Evolutionary conservation across 1,139 yeast genomes (phyloP), one percentile per base, ranked within the genome.

Genomic region (Pichia sp.): DNA sequence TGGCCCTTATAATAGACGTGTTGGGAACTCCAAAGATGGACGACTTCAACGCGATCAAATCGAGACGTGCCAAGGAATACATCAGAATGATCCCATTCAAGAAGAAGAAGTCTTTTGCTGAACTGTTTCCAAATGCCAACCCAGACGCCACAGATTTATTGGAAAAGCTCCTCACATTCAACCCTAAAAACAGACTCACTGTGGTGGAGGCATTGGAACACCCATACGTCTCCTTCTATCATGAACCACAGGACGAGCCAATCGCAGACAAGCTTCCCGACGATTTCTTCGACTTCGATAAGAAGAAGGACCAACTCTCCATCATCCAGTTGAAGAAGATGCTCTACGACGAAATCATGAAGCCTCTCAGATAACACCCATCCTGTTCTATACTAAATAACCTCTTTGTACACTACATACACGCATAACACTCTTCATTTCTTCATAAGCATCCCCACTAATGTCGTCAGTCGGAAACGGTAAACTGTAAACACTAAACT

Each of bases 201-300:
- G 90, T 83, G 2, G 76, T 68, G 32, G 81, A 82, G 51, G 91
- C 91, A 0, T 67, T 85, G 50, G 64, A 70, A 42, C 91, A 85
- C 62, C 87, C 88, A 9, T 85, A 84, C 61, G 66, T 85, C 35
- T 66, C 74, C 35, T 71, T 76, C 30, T 84, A 84, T 60, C 90
- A 84, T 59, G 90, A 84, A 61, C 84, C 86, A 20, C 73, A 73
- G 34, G 90, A 84, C 61, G 91, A 84, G 59, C 91, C 91, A 0
- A 75, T 69, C 24, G 81, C 85, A 17, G 77, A 73, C 40, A 71
- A 75, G 53, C 67, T 77, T 31, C 81, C 82, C 1, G 75, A 73
- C 40, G 81, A 77, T 56, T 81, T 81, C 58, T 83, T 84, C 66
- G 82, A 78, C 56, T 76, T 82, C 53, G 88, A 83, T 59, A 75